Percentiles rank a stretch among this genome's conserved stretches.
Conservation (phyloP, 2,329 filamentous ascomycete species). For the Cryphonectria naterciae region DNA sequence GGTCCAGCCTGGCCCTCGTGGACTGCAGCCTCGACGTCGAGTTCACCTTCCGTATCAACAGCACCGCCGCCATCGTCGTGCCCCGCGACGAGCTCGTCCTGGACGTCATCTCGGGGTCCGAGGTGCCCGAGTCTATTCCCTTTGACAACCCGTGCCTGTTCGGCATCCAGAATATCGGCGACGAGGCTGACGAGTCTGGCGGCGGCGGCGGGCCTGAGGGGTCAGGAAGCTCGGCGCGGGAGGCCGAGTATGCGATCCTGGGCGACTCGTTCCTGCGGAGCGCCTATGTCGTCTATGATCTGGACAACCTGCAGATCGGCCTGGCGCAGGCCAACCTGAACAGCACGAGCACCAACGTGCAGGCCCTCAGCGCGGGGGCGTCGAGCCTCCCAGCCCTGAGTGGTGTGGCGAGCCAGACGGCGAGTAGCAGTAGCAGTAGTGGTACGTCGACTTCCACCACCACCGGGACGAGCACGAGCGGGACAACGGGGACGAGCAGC, state of each 20-base stretch:
- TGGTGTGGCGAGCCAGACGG: constrained; percentile 47
- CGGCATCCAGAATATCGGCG: constrained; percentile 52
- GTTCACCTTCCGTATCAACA: constrained; percentile 48
- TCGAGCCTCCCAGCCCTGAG: constrained; percentile 47
- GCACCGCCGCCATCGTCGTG: constrained; percentile 36
- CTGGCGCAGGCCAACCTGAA: constrained; percentile 58
- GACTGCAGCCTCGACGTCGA: constrained; percentile 46
- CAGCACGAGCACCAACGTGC: constrained; percentile 46
- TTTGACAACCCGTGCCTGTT: constrained; percentile 56
- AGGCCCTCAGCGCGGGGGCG: constrained; percentile 48
- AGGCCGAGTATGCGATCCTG: constrained; percentile 41
- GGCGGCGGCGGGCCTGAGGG: constrained; percentile 22
- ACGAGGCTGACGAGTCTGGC: constrained; percentile 25
- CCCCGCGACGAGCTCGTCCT: constrained; percentile 46
- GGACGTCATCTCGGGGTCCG: constrained; percentile 39
- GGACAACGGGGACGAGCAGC: constrained; percentile 15
- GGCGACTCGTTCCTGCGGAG: constrained; percentile 53
- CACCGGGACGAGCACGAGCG: not conserved
- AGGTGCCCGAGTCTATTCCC: constrained; percentile 39
- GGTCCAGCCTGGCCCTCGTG: constrained; percentile 44
- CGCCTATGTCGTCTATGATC: constrained; percentile 60
- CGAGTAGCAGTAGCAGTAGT: constrained; percentile 20
- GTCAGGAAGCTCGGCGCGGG: not conserved
- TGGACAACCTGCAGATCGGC: constrained; percentile 54
- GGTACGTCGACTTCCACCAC: constrained; percentile 18